A percentile compares a stretch with the other conserved stretches of the same genome.
phyloP scores from a whole-genome alignment of 805 yeast genomes.

The Metahyphopichia silvanorum region DNA sequence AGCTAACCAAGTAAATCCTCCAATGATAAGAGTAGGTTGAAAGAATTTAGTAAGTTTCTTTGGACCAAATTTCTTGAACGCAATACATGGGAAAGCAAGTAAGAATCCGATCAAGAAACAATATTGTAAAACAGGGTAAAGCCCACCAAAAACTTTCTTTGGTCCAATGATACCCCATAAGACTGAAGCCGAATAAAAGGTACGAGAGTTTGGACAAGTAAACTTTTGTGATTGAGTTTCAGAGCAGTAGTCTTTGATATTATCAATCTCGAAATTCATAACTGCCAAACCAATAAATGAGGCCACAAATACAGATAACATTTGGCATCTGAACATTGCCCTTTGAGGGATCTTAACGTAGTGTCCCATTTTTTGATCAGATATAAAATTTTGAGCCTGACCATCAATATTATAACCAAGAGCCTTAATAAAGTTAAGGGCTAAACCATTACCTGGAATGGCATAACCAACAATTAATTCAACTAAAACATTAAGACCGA shows the following conservation, averaged over 20 bases:
- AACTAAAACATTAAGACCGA: slow-evolving; percentile 34
- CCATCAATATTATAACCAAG: slow-evolving; percentile 55
- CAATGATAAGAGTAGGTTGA: slow-evolving; percentile 33
- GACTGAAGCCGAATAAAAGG: slow-evolving; percentile 53
- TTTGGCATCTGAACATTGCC: slow-evolving; percentile 44
- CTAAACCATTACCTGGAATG: slow-evolving; percentile 33
- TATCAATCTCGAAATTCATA: slow-evolving; percentile 27
- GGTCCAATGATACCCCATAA: slow-evolving; percentile 67
- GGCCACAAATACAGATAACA: slow-evolving; percentile 19
- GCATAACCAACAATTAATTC: slow-evolving; percentile 37
- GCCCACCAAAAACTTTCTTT: slow-evolving; percentile 27
- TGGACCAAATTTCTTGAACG: slow-evolving; percentile 11
- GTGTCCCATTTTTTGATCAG: slow-evolving; percentile 61
- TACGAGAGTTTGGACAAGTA: slow-evolving; percentile 28
- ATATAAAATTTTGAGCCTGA: slow-evolving; percentile 53
- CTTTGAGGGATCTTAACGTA: slow-evolving; percentile 61
- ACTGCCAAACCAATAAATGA: slow-evolving; percentile 25
- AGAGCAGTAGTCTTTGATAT: slow-evolving; percentile 36
- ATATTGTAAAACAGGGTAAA: slow-evolving; percentile 30
- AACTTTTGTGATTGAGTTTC: slow-evolving; percentile 41
- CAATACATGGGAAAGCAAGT: slow-evolving; percentile 17
- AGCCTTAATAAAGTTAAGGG: slow-evolving; percentile 50
- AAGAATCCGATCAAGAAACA: slow-evolving; percentile 33
- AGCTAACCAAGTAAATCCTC: slow-evolving; percentile 27
- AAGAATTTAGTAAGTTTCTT: slow-evolving; percentile 20